These are phyloP conservation scores for Ceratocystis variospora DNA, from an alignment of 2,329 filamentous ascomycete species.

Conservation along the genomic window DNA sequence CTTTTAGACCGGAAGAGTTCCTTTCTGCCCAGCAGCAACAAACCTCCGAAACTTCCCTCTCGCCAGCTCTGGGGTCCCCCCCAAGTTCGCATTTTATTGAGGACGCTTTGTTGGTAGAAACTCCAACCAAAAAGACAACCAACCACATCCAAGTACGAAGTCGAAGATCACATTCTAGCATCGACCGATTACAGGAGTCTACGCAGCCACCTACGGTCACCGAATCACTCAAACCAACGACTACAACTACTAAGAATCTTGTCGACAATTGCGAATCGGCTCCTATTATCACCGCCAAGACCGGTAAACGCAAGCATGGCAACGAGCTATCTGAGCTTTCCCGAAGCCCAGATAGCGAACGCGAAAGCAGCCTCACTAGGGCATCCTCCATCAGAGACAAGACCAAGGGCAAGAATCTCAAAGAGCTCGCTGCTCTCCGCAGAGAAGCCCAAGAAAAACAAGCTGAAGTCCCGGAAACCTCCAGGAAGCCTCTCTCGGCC, in stretches of 20 bases:
- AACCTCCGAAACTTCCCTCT: slow-evolving; percentile 37
- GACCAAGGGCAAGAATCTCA: slow-evolving; percentile 32
- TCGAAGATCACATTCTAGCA: slow-evolving; percentile 10
- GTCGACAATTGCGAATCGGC: not conserved
- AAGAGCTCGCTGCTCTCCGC: slow-evolving; percentile 32
- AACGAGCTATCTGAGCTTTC: slow-evolving; percentile 5
- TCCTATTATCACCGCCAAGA: not conserved
- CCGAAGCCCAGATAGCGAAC: slow-evolving; percentile 6
- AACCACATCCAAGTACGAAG: slow-evolving; percentile 1
- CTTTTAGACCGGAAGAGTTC: slow-evolving; percentile 9
- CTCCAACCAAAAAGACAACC: slow-evolving; percentile 13
- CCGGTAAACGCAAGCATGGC: slow-evolving; percentile 16
- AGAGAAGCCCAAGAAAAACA: slow-evolving; percentile 30
- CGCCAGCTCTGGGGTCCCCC: slow-evolving; percentile 55
- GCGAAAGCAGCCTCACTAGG: slow-evolving; percentile 10
- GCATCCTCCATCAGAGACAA: slow-evolving; percentile 22
- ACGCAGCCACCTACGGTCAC: not conserved
- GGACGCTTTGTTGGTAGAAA: slow-evolving; percentile 28
- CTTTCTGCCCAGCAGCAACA: slow-evolving; percentile 23
- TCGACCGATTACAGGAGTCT: not conserved
- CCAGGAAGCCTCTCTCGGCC: slow-evolving; percentile 37
- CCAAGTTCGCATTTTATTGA: slow-evolving; percentile 46
- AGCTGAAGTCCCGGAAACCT: slow-evolving; percentile 19
- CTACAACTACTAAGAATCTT: not conserved
- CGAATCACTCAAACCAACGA: not conserved